phyloP scores from a whole-genome alignment of 495 filamentous ascomycete species.

The Terfezia claveryi region DNA sequence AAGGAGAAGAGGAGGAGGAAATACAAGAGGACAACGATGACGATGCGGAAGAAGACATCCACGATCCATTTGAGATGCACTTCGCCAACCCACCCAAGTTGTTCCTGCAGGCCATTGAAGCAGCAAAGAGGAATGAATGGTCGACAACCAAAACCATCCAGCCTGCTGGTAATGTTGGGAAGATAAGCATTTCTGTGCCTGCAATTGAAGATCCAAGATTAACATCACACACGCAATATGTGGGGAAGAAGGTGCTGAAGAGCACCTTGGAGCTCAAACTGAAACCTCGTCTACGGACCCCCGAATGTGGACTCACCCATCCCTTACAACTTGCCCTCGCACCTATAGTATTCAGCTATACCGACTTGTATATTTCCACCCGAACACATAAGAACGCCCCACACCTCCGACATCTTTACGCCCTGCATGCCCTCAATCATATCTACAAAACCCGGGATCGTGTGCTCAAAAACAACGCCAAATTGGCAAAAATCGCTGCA shows the following conservation, averaged over 20 bases:
- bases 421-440: slow-evolving; percentile 73
- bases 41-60: slow-evolving; percentile 30
- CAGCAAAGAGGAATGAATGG: slow-evolving; percentile 36
- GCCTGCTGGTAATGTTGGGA: slow-evolving; percentile 22
- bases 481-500: slow-evolving; percentile 29
- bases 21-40: slow-evolving; percentile 20
- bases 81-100: slow-evolving; percentile 42
- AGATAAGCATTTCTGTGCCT: slow-evolving; percentile 12
- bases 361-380: slow-evolving; percentile 58
- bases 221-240: not conserved
- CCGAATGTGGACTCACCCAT: not conserved
- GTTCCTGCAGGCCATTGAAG: slow-evolving; percentile 31
- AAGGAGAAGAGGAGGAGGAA: slow-evolving; percentile 9
- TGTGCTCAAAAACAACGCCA: slow-evolving; percentile 77
- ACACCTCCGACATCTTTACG: slow-evolving; percentile 45
- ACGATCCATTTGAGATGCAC: slow-evolving; percentile 62
- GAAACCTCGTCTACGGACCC: slow-evolving; percentile 27
- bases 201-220: not conserved
- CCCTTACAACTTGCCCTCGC: slow-evolving; percentile 22
- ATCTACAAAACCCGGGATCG: slow-evolving; percentile 52
- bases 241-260: slow-evolving; percentile 6
- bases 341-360: slow-evolving; percentile 50
- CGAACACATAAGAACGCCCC: slow-evolving; percentile 41
- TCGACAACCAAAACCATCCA: slow-evolving; percentile 24
- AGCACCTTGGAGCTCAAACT: slow-evolving; percentile 29